phyloP scores from a whole-genome alignment of 1,284 basidiomycete species.

The Blastosporella zonata region DNA sequence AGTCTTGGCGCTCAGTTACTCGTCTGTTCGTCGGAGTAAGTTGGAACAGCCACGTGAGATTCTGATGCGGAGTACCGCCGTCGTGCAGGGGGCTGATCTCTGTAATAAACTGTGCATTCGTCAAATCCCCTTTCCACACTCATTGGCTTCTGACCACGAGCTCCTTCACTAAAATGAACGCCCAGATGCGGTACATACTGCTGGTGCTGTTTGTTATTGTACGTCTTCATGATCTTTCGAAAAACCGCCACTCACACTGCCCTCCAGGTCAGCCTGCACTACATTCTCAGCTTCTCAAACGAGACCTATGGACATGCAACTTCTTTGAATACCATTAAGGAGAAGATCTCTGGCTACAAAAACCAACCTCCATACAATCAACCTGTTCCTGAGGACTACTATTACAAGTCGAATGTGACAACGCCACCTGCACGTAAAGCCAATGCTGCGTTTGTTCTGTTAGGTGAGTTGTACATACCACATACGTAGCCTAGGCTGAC shows the following conservation, averaged over 20 bases:
- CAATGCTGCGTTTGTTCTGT: neutral
- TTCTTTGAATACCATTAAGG: conserved; percentile 53
- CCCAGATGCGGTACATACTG: conserved; percentile 70
- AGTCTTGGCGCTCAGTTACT: neutral
- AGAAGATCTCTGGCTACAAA: conserved; percentile 36
- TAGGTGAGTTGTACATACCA: neutral
- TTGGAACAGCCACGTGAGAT: neutral
- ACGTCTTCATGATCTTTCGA: conserved; percentile 25
- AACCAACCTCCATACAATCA: conserved; percentile 48
- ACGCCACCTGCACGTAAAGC: neutral
- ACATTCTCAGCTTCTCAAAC: conserved; percentile 68
- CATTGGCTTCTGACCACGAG: conserved; percentile 5
- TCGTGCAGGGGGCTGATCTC: neutral
- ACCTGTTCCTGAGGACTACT: conserved; percentile 55
- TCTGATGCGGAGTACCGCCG: neutral
- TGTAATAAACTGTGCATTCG: neutral
- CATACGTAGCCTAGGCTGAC: neutral
- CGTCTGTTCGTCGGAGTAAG: no score
- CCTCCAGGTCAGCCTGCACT: conserved; percentile 64
- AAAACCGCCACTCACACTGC: neutral
- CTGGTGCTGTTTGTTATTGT: conserved; percentile 67
- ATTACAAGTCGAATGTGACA: conserved; percentile 24
- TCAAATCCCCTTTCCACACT: neutral
- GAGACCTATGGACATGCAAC: conserved; percentile 67
- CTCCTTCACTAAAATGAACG: conserved; percentile 58